These are phyloP conservation scores for Curvularia verruculosa DNA, from an alignment of 2,329 filamentous ascomycete genomes.

Conservation along the genomic window DNA sequence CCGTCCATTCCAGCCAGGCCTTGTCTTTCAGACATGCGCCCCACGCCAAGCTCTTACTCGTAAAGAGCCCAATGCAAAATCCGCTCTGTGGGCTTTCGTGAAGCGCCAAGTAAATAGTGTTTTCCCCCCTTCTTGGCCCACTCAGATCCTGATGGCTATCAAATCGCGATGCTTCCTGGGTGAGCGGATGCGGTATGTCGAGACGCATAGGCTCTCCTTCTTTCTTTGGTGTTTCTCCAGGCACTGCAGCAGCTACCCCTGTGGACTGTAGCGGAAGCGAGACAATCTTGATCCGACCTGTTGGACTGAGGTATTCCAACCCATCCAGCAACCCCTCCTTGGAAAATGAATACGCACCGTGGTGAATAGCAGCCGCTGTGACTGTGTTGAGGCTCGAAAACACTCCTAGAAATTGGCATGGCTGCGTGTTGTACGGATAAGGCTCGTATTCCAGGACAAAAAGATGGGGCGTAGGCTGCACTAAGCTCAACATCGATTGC, in stretches of 20 bases:
- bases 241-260: conserved; percentile 19
- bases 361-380: conserved; percentile 24
- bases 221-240: conserved; percentile 10
- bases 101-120: conserved; percentile 25
- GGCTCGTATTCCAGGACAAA: conserved; percentile 31
- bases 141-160: conserved; percentile 12
- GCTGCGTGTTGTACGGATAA: conserved; percentile 28
- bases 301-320: conserved; percentile 28
- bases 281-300: conserved; percentile 32
- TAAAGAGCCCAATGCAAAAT: conserved; percentile 27
- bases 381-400: conserved; percentile 30
- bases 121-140: not conserved
- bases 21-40: conserved; percentile 35
- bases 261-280: conserved; percentile 18
- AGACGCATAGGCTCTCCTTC: conserved; percentile 19
- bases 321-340: conserved; percentile 30
- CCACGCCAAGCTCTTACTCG: conserved; percentile 29
- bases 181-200: conserved; percentile 34
- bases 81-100: conserved; percentile 21
- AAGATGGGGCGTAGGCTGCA: not conserved
- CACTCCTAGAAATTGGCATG: conserved; percentile 29
- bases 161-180: conserved; percentile 4
- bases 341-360: conserved; percentile 34
- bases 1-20: conserved; percentile 19
- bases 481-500: not conserved